Evolutionary conservation across 441 rosid species (phyloP).

Genomic region (Sinapis alba): DNA sequence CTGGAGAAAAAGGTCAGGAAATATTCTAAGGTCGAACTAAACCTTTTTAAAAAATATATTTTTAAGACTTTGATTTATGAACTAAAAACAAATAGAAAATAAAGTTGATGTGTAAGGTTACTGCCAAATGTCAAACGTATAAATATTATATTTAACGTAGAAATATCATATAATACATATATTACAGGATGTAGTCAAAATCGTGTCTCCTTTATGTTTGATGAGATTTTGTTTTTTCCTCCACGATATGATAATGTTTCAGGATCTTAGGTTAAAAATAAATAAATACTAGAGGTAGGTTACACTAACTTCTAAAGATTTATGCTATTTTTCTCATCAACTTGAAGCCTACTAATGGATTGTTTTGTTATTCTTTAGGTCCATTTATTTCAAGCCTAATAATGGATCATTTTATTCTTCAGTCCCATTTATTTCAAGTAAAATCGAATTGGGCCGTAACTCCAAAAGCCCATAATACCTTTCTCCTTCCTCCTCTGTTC

Average conservation of each 20-base stretch:
- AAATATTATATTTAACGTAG: neutral
- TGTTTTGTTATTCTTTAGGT: neutral
- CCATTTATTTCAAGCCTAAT: neutral
- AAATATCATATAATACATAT: neutral
- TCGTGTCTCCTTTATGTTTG: constrained; percentile 27
- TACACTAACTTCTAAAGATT: neutral
- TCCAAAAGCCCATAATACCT: constrained; percentile 1
- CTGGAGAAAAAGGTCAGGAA: neutral
- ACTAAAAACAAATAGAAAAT: neutral
- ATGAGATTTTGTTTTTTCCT: constrained; percentile 7
- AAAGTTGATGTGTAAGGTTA: constrained; percentile 29
- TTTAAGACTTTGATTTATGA: neutral
- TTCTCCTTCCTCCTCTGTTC: constrained; percentile 10
- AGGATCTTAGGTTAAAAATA: neutral
- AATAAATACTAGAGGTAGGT: neutral
- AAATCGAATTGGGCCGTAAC: neutral
- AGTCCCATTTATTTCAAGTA: neutral
- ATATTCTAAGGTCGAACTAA: constrained; percentile 15
- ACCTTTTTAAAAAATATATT: too few species aligned
- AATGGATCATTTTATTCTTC: neutral
- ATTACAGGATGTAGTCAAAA: neutral
- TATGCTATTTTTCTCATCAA: neutral
- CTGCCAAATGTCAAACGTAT: constrained; percentile 23
- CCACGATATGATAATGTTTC: neutral
- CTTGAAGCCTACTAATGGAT: constrained; percentile 1